Conservation (phyloP, 83 land plant species). For the Picea abies region DNA sequence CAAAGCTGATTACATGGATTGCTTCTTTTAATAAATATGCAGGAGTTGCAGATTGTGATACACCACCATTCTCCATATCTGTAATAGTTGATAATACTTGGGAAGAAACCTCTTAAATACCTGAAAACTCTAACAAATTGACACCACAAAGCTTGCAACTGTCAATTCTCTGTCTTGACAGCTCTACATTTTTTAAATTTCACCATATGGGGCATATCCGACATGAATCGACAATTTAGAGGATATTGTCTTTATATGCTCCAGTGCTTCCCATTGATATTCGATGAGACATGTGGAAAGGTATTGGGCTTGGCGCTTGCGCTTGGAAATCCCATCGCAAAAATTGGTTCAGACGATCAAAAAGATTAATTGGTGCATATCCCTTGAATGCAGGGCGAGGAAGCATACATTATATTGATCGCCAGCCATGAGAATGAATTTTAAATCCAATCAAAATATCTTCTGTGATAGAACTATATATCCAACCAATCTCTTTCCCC, state of each 20-base stretch:
- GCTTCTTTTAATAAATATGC: slow-evolving; percentile 38
- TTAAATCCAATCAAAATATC: slow-evolving; percentile 89
- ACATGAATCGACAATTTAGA: too few species aligned
- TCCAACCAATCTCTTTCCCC: slow-evolving; percentile 69
- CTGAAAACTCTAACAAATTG: too few species aligned
- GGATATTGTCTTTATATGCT: too few species aligned
- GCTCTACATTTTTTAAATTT: too few species aligned
- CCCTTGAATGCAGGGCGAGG: slow-evolving; percentile 84
- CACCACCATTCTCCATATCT: slow-evolving; percentile 33
- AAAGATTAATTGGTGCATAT: slow-evolving; percentile 82
- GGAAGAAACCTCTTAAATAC: too few species aligned
- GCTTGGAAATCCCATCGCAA: slow-evolving; percentile 47
- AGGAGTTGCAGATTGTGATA: slow-evolving; percentile 26
- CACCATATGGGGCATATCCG: too few species aligned
- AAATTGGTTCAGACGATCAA: slow-evolving; percentile 81
- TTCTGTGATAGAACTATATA: slow-evolving; percentile 81
- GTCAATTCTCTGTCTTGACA: too few species aligned
- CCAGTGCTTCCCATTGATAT: too few species aligned
- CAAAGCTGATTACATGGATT: slow-evolving; percentile 48
- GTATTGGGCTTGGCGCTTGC: too few species aligned
- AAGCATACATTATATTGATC: slow-evolving; percentile 84
- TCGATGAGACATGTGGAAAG: too few species aligned
- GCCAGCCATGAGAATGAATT: slow-evolving; percentile 89
- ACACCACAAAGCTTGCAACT: too few species aligned
- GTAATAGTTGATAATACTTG: too few species aligned